Conservation (phyloP, 768 basidiomycete species). For the Rhizopogon vulgaris region DNA sequence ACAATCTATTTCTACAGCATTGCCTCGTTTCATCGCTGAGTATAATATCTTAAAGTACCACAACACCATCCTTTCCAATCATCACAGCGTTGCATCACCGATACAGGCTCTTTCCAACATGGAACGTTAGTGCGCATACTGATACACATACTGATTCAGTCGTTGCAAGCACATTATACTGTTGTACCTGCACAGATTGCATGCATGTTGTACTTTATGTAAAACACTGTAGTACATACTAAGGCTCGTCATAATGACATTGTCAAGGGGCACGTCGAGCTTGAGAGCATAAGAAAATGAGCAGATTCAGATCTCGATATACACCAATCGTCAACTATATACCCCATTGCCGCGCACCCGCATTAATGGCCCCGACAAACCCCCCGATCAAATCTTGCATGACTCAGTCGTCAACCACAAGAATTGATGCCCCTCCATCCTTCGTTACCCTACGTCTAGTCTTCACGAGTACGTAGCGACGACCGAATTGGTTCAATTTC, state of each 20-base stretch:
- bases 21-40: background rate
- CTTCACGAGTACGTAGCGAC: slow-evolving; percentile 54
- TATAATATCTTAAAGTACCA: background rate
- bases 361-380: background rate
- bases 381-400: background rate
- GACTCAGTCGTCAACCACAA: slow-evolving; percentile 24
- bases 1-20: background rate
- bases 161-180: background rate
- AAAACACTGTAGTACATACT: background rate
- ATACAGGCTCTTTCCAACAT: too few species aligned
- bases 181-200: background rate
- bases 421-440: slow-evolving; percentile 61
- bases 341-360: background rate
- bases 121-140: background rate
- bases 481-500: slow-evolving; percentile 44
- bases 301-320: too few species aligned
- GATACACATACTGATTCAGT: background rate
- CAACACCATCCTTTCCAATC: background rate
- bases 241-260: background rate
- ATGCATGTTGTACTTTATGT: background rate
- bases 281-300: too few species aligned
- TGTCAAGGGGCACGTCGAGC: background rate
- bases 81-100: background rate
- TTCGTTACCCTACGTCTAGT: slow-evolving; percentile 54
- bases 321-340: background rate